These are phyloP conservation scores for Otatea glauca DNA, from an alignment of 176 grass and related monocot species.

Conservation along the genomic window DNA sequence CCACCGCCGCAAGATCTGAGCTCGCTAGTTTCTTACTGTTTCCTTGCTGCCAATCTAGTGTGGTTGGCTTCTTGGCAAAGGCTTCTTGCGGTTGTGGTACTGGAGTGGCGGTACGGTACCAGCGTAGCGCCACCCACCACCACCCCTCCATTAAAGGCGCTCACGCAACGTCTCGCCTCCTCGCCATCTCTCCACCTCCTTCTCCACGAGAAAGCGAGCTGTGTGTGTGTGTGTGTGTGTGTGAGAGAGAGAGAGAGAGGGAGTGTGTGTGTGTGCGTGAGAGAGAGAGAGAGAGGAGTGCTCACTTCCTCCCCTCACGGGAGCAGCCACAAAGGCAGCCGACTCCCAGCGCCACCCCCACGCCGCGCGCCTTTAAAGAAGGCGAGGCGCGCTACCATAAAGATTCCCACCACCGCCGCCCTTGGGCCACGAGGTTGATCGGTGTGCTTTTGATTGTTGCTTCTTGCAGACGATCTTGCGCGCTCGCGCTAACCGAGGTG, in stretches of 20 bases:
- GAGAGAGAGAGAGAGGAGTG: not conserved
- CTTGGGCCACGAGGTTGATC: constrained; percentile 43
- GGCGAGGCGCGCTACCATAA: constrained; percentile 45
- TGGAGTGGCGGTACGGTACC: constrained; percentile 15
- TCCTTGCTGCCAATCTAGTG: not conserved
- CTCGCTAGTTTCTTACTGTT: not conserved
- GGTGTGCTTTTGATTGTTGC: constrained; percentile 35
- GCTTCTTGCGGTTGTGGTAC: constrained; percentile 39
- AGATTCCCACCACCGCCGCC: constrained; percentile 42
- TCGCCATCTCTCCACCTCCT: constrained; percentile 31
- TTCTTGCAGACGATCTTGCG: constrained; percentile 14
- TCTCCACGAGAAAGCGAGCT: constrained; percentile 55
- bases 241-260: not conserved
- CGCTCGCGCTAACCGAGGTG: not conserved
- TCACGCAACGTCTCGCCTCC: constrained; percentile 37
- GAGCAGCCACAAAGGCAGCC: constrained; percentile 51
- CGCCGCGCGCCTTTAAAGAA: constrained; percentile 60
- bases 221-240: not conserved
- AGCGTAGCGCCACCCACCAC: constrained; percentile 29
- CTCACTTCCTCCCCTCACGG: constrained; percentile 56
- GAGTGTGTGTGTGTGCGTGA: not conserved
- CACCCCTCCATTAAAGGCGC: constrained; percentile 59
- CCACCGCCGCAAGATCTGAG: constrained; percentile 39
- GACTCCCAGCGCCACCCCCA: constrained; percentile 35
- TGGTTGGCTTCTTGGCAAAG: constrained; percentile 51